These are phyloP conservation scores for Penicillium atrosanguineum DNA, from an alignment of 495 filamentous ascomycete species.

Conservation along the genomic window DNA sequence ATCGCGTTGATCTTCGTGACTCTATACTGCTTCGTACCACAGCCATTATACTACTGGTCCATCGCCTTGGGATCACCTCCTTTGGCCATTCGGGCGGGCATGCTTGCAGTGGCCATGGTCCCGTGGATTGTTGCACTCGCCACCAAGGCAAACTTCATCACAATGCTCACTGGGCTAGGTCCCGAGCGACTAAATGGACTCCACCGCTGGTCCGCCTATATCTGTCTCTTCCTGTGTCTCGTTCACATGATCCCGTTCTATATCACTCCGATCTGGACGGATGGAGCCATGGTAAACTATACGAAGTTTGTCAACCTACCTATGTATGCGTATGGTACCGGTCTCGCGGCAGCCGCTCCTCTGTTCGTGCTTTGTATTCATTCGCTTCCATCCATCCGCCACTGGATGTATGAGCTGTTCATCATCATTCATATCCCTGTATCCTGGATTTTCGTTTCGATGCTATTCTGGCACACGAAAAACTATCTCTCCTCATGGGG, in stretches of 20 bases:
- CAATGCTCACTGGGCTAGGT: slow-evolving; percentile 82
- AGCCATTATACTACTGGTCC: slow-evolving; percentile 80
- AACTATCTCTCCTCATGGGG: slow-evolving; percentile 91
- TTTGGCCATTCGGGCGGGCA: slow-evolving; percentile 83
- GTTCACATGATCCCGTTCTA: slow-evolving; percentile 90
- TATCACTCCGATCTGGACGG: slow-evolving; percentile 79
- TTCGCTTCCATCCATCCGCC: slow-evolving; percentile 68
- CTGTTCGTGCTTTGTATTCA: slow-evolving; percentile 77
- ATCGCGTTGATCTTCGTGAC: slow-evolving; percentile 67
- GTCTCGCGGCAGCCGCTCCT: slow-evolving; percentile 81
- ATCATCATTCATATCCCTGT: slow-evolving; percentile 77
- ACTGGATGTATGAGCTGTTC: slow-evolving; percentile 77
- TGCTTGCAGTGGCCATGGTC: slow-evolving; percentile 91
- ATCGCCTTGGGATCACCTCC: slow-evolving; percentile 85
- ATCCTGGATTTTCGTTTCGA: slow-evolving; percentile 72
- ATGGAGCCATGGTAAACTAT: slow-evolving; percentile 66
- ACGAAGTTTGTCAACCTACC: slow-evolving; percentile 58
- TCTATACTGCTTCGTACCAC: slow-evolving; percentile 79
- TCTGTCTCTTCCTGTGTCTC: slow-evolving; percentile 78
- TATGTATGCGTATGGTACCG: slow-evolving; percentile 78
- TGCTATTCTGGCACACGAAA: slow-evolving; percentile 95
- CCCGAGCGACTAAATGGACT: slow-evolving; percentile 91
- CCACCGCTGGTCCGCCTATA: slow-evolving; percentile 89
- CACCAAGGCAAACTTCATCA: slow-evolving; percentile 88
- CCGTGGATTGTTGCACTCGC: slow-evolving; percentile 90